Evolutionary conservation across 2,329 filamentous ascomycete genomes (phyloP).

Genomic region (Talaromyces sp.): DNA sequence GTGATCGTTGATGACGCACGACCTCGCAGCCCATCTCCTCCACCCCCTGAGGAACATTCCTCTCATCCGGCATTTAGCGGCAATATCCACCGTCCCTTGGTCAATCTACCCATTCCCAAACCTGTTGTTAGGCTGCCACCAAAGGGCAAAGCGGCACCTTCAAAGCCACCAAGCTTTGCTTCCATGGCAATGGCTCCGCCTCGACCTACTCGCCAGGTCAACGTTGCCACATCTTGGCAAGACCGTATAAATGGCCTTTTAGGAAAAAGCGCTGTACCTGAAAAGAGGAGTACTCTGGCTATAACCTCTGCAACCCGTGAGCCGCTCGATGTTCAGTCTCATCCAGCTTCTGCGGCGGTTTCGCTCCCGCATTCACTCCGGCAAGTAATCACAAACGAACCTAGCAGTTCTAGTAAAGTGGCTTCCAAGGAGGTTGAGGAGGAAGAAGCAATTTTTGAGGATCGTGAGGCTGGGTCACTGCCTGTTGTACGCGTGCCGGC

Average conservation of each 20-base stretch:
- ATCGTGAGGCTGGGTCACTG: slow-evolving; percentile 74
- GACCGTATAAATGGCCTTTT: slow-evolving; percentile 74
- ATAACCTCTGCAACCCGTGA: slow-evolving; percentile 65
- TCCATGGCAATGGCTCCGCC: slow-evolving; percentile 35
- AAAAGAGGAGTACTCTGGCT: slow-evolving; percentile 52
- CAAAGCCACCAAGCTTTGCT: slow-evolving; percentile 43
- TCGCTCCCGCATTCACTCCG: slow-evolving; percentile 52
- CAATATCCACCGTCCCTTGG: slow-evolving; percentile 46
- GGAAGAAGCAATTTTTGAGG: slow-evolving; percentile 74
- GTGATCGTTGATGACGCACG: slow-evolving; percentile 25
- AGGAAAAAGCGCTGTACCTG: slow-evolving; percentile 51
- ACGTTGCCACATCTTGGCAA: slow-evolving; percentile 61
- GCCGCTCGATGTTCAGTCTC: slow-evolving; percentile 55
- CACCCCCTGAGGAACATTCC: slow-evolving; percentile 53
- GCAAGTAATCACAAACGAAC: slow-evolving; percentile 29
- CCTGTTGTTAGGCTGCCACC: slow-evolving; percentile 80
- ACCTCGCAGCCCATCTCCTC: slow-evolving; percentile 43
- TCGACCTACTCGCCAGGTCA: slow-evolving; percentile 34
- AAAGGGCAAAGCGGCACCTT: slow-evolving; percentile 36
- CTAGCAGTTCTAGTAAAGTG: slow-evolving; percentile 40
- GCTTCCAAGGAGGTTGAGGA: slow-evolving; percentile 67
- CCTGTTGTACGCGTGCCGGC: slow-evolving; percentile 64
- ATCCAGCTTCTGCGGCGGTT: slow-evolving; percentile 58
- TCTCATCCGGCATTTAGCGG: slow-evolving; percentile 53
- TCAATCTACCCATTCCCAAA: slow-evolving; percentile 55